Base-by-base conservation (phyloP, 179 eudicot genomes). In the Silene coronaria region DNA sequence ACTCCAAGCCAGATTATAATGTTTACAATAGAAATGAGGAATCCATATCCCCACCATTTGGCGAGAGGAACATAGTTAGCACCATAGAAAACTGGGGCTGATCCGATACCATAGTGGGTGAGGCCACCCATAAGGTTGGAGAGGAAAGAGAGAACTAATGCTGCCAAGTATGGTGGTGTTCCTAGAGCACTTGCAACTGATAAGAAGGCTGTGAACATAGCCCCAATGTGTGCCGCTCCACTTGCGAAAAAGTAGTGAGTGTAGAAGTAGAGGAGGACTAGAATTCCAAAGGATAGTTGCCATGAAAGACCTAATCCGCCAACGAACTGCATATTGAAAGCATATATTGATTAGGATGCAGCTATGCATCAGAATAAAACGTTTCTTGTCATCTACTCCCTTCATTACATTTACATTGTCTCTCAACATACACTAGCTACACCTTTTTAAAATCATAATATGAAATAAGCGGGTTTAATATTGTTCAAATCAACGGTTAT, bases 181-280 rank as follows among this genome's bases (percentile, higher is more conserved):
- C 99, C 96, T 51, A 95, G 83, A 17, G 99, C 99, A 72, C 90
- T 92, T 27, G 99, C 90, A 21, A 95, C 97, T 0, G 97, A 90
- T 71, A 95, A 76, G 82, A 95, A 92, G 62, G 97, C 97, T 5
- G 99, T 91, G 82, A 86, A 95, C 99, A 95, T 95, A 70, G 99
- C 99, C 42, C 99, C 99, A 21, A 95, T 95, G 42, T 95, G 97
- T 72, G 99, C 99, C 58, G 99, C 99, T 68, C 99, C 99, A 74
- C 97, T 95, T 34, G 99, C 99, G 46, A 95, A 95, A 81, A 95
- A 95, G 87, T 92, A 95, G 82, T 95, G 99, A 34, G 97, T 90
- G 81, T 92, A 95, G 95, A 90, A 95, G 84, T 95, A 95, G 36
- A 95, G 95, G 32, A 92, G 95, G 65, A 89, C 91, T n/a, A 95